These are phyloP conservation scores for Mortierella sp. DNA, from an alignment of 371 early-diverging fungal species.

Conservation along the genomic window DNA sequence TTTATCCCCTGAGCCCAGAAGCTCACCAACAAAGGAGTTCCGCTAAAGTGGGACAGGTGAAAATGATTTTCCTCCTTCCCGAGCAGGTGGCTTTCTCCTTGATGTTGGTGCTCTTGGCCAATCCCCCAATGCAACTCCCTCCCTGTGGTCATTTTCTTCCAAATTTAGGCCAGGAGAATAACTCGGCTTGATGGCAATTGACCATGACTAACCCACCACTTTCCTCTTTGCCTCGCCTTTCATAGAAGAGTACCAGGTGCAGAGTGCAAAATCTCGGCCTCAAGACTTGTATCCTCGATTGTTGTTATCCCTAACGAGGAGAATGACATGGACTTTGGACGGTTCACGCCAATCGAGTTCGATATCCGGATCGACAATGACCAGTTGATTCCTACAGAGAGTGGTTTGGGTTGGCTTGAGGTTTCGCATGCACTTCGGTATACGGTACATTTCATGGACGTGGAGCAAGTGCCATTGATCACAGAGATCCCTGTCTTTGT, in stretches of 20 bases:
- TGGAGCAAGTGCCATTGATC: constrained; percentile 20
- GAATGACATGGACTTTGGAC: constrained; percentile 46
- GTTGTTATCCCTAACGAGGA: constrained; percentile 26
- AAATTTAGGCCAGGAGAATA: constrained; percentile 1
- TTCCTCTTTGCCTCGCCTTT: neutral
- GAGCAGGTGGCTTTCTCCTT: too few relatives aligned
- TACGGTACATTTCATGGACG: constrained; percentile 43
- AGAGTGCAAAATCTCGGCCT: constrained; percentile 22
- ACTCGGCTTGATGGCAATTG: neutral
- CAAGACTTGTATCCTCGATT: constrained; percentile 33
- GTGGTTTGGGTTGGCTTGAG: constrained; percentile 41
- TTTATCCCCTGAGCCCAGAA: too few relatives aligned
- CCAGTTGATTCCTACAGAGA: constrained; percentile 45
- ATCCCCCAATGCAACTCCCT: too few relatives aligned
- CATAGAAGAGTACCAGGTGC: constrained; percentile 29
- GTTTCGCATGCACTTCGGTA: constrained; percentile 43
- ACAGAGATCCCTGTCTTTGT: constrained; percentile 45
- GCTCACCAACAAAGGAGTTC: constrained; percentile 1
- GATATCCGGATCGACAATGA: constrained; percentile 43
- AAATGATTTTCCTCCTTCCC: neutral
- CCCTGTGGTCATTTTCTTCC: constrained; percentile 5
- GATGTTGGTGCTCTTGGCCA: too few relatives aligned
- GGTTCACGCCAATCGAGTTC: constrained; percentile 33
- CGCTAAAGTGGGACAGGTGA: constrained; percentile 5
- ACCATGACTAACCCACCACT: too few relatives aligned